Evolutionary conservation across 106 monocot genomes (phyloP), one percentile per base, ranked within the genome.

Genomic region (Triglochin maritima): DNA sequence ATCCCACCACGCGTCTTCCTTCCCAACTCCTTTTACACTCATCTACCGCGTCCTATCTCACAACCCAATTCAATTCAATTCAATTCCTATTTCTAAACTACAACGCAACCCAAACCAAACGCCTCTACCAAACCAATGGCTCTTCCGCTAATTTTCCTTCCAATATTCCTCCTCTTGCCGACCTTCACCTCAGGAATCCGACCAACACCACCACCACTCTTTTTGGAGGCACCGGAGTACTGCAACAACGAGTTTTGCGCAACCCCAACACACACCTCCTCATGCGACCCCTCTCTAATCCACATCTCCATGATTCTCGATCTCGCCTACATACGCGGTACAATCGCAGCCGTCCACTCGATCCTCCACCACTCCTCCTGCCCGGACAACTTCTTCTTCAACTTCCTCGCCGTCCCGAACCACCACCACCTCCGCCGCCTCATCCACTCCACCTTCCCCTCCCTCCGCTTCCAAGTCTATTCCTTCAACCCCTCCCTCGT

Each of bases 241-340:
- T 9, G 56, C 54, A 69, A 69, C 13, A 45, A 42, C 7, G 46
- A 56, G 43, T 3, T 6, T 7, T 69, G 69, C 69, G 3, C 3
- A 10, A 9, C 54, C 54, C 69, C 56, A 11, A 0, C 7, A 17
- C 15, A 54, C 5, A 7, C 69, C 54, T 5, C 46, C 70, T 88
- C 54, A 85, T 93, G 48, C 93, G 29, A 29, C 29, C 29, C 29
- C 29, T 29, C 29, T 29, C 29, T 29, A 29, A 29, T 29, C 29
- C 29, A 93, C 70, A 83, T 93, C 79, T 88, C 88, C 49, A 93
- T 88, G 46, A 93, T 88, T 3, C 83, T 93, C 44, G 93, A 93
- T 55, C 77, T 66, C 44, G 86, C 77, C 66, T 93, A 93, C 84
- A 77, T 88, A 12, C 81, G 86, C 4, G 93, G 93, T 12, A 81